Evolutionary conservation across 331 rosid genomes (phyloP), one percentile per base, ranked within the genome.

Genomic region (Malus hybrid): DNA sequence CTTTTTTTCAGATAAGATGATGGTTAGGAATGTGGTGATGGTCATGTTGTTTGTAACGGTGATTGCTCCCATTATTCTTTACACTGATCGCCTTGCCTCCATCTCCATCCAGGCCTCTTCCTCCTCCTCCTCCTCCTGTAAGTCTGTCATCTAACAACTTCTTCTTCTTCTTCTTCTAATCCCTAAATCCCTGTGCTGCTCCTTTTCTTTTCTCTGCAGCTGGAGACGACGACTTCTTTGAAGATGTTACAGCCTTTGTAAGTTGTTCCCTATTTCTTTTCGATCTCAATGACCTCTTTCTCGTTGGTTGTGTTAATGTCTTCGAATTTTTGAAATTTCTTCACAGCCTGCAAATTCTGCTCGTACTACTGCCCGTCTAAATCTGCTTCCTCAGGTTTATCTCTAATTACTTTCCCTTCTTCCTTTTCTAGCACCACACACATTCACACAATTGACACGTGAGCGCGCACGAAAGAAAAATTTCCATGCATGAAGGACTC

Each of bases 51-150:
- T 83, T 48, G 56, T 89, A 1, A 95, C 99, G 60, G 97, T 95
- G 52, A 83, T 90, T 82, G 90, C 99, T 87, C 99, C 99, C 33
- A 88, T 94, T 86, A 67, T 85, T 55, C 88, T 92, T 28, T 94
- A 92, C 78, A 87, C 97, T 52, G 96, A 94, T 83, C 99, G 93
- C 60, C 90, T 95, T 52, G 57, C 57, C 20, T 16, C 57, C 63
- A 84, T 90, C 73, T 81, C 92, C 67, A 75, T 72, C 71, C 81
- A 81, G 33, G 46, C 88, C 6, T 84, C 90, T 1, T 48, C 76
- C 6, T 77, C 62, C 24, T 24, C 24, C 24, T 24, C 24, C 14
- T 75, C 62, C 10, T 65, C 83, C 56, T 27, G 57, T 55, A 72
- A 75, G 69, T 74, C 42, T 52, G 57, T 52, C 10, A 6, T 16